Evolutionary conservation across 768 basidiomycete species (phyloP), one percentile per base, ranked within the genome.

Genomic region (Tubosaeta brunneosetosa): DNA sequence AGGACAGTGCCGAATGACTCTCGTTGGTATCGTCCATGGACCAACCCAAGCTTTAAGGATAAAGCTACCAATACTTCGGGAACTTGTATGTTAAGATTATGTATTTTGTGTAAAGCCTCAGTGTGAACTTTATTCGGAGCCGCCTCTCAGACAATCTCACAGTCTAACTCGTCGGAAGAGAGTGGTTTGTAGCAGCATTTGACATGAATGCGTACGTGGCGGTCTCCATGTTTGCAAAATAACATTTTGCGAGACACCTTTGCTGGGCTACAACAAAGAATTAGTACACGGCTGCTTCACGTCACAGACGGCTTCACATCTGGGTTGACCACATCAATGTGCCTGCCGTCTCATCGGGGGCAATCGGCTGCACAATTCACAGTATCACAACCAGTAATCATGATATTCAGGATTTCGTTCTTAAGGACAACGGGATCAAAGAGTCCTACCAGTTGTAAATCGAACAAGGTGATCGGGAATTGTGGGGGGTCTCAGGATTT

Each of bases 1-100:
- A 32, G 7, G 44, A 47, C 8, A 50, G 45, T n/a, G 17, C 38
- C n/a, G 52, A 65, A 37, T 66, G 61, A 66, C 58, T 60, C 47
- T 32, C 36, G 1, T 51, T 10, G 31, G 54, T 27, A 26, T 34
- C 33, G 16, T 17, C 34, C 12, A 42, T 33, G 14, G 22, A 9
- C 7, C n/a, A 11, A 1, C 3, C 49, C n/a, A 66, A 57, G 41
- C 65, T 66, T 33, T 64, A 49, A 37, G 31, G 33, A 14, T 14
- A n/a, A 26, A 13, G 14, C 11, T 33, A 19, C 19, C 26, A 6
- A 34, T 4, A 19, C 10, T 16, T 12, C 0, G n/a, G 27, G 7
- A 22, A 34, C 22, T 46, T 25, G 14, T 36, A 33, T 9, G 6
- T 14, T 22, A 33, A 6, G 22, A 6, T 3, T 22, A 34, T 46